Evolutionary conservation across 140 eudicot species (phyloP).

Genomic region (Stevia rebaudiana): DNA sequence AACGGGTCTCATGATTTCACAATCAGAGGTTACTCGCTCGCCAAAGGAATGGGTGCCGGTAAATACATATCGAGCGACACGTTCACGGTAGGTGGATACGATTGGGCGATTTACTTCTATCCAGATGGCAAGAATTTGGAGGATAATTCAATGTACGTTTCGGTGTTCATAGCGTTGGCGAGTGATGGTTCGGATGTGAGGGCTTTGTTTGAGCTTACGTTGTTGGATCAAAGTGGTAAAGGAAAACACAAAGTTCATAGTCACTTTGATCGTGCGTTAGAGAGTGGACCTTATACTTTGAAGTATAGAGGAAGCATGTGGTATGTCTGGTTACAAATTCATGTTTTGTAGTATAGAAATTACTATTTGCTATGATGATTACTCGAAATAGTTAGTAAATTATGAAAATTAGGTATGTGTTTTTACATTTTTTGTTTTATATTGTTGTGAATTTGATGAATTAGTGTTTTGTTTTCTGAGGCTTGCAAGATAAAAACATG

Average conservation of each 20-base stretch:
- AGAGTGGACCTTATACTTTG: slow-evolving; percentile 74
- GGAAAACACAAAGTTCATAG: slow-evolving; percentile 78
- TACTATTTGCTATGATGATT: background rate
- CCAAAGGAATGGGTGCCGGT: slow-evolving; percentile 81
- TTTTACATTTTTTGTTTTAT: background rate
- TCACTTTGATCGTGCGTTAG: slow-evolving; percentile 74
- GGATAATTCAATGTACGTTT: slow-evolving; percentile 60
- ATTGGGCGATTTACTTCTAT: slow-evolving; percentile 85
- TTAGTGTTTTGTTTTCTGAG: background rate
- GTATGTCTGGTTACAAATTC: slow-evolving; percentile 31
- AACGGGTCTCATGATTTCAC: slow-evolving; percentile 76
- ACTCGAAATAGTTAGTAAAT: background rate
- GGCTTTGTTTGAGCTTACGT: slow-evolving; percentile 83
- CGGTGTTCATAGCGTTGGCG: slow-evolving; percentile 76
- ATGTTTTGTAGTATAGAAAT: background rate
- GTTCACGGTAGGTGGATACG: slow-evolving; percentile 73
- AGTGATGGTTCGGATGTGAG: slow-evolving; percentile 81
- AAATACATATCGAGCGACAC: slow-evolving; percentile 66
- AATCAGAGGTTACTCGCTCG: slow-evolving; percentile 68
- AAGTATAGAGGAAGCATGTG: slow-evolving; percentile 94
- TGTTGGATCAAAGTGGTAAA: slow-evolving; percentile 74
- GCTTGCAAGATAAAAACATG: background rate
- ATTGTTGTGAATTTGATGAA: background rate
- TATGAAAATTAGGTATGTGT: background rate
- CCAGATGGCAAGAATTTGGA: slow-evolving; percentile 84